Evolutionary conservation across 2,329 filamentous ascomycete genomes (phyloP), one percentile per base, ranked within the genome.

Genomic region (Aureobasidium lini): DNA sequence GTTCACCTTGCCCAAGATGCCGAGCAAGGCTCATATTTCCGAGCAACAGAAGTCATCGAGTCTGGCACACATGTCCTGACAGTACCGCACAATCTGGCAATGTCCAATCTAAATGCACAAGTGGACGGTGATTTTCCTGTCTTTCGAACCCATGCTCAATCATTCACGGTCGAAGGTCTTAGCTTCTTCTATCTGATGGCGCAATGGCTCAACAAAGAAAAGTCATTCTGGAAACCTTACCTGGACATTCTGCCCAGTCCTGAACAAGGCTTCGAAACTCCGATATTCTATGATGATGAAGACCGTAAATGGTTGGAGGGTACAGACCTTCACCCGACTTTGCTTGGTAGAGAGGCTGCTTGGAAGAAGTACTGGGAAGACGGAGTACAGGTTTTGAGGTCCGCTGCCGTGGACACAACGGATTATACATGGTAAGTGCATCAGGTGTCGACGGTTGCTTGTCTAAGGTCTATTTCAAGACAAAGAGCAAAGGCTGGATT

Each of bases 391-490:
- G 62, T 69, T n/a, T 62, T 76, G 11, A 48, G 64, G 32, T 60
- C 63, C 15, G 65, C 65, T 9, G 68, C 69, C 4, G 62, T 69
- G 28, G 66, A 73, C 31, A 64, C 66, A n/a, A 62, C 64, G 60
- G 64, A 66, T 54, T 76, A 73, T 62, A 75, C 73, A 16, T 77
- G 75, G 75, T 76, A 68, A 70, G 71, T 72, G 47, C 37, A 29
- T 18, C 15, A 36, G 13, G 34, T 36, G 8, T 36, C 34, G 34
- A 9, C 34, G 31, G 1, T 6, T 50, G 13, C 48, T 18, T 16
- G 37, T 23, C 18, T 39, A 40, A 18, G 40, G 43, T 42, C 23
- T 16, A 34, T 44, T 29, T 13, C 36, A 10, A 32, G 47, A 15
- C 23, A 36, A 9, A 36, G 13, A 8, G 34, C 34, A 8, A 18